Evolutionary conservation across 1,139 yeast species (phyloP), one percentile per base, ranked within the genome.

Genomic region (Kurtzmaniella quercitrusa): DNA sequence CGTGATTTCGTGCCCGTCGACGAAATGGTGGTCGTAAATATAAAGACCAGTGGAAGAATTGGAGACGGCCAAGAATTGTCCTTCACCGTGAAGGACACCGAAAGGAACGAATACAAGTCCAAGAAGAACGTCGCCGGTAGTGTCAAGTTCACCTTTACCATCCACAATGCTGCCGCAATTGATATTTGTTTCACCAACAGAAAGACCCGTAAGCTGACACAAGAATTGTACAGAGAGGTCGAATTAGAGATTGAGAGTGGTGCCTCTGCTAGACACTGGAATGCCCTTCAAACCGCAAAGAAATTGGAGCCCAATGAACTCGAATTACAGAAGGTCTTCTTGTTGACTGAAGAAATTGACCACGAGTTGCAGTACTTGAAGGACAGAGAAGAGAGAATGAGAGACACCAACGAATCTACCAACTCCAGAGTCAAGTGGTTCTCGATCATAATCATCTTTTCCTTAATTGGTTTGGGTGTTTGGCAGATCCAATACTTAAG

Each of bases 261-360:
- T 29, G 87, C 97, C 44, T 89, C 91, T 55, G 98, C 98, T 36
- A 84, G 98, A 66, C 98, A 93, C 68, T 93, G 98, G 98, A 89
- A 89, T 61, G 90, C 94, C 23, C 74, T 90, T 51, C 97, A 91
- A 70, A 91, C 96, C 36, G 79, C 87, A 40, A 98, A 91, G 66
- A 88, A 89, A 62, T 81, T 93, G 66, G 88, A 86, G 69, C 98
- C 98, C 10, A 81, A 85, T 41, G 98, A 93, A 66, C 82, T 90
- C 44, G 95, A 88, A 57, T 75, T 93, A 63, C 82, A 91, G 63
- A 82, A 87, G 60, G 72, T 91, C 48, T 91, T 88, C 63, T 95
- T 86, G 59, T 66, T 88, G 66, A 80, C 94, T 42, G 83, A 79
- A 49, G 98, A 93, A 68, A 79, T 93, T 56, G 77, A 75, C 48